Percentiles rank a stretch among this genome's conserved stretches.
These are phyloP conservation scores for Botrytis medusae DNA, from an alignment of 2,329 filamentous ascomycete genomes.

Conservation along the genomic window DNA sequence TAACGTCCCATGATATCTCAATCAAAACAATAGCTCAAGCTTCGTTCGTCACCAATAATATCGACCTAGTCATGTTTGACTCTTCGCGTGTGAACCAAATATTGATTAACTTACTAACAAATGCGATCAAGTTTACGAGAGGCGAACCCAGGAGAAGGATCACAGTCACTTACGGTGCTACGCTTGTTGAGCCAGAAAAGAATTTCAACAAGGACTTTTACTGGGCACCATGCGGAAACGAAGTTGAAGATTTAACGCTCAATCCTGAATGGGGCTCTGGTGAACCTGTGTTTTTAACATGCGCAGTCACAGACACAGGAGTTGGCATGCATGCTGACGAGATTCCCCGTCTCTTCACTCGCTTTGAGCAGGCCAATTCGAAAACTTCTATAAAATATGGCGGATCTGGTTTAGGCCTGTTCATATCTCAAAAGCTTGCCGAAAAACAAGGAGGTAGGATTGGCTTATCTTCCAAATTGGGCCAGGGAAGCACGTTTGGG, in stretches of 20 bases:
- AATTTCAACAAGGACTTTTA: conserved; percentile 26
- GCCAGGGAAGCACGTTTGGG: conserved; percentile 69
- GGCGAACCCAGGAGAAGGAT: conserved; percentile 58
- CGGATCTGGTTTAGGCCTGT: conserved; percentile 74
- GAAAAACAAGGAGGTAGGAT: conserved; percentile 75
- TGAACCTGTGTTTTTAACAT: conserved; percentile 64
- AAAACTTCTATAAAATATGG: conserved; percentile 74
- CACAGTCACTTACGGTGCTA: conserved; percentile 41
- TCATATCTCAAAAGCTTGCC: conserved; percentile 74
- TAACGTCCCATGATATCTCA: conserved; percentile 66
- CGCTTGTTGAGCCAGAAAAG: conserved; percentile 25
- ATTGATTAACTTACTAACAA: conserved; percentile 77
- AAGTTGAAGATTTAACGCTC: conserved; percentile 26
- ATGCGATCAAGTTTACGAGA: conserved; percentile 81
- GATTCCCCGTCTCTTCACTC: conserved; percentile 71
- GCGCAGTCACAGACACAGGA: conserved; percentile 75
- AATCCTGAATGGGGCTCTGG: conserved; percentile 39
- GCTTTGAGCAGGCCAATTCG: conserved; percentile 77
- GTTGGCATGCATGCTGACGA: conserved; percentile 69
- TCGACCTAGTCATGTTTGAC: conserved; percentile 69
- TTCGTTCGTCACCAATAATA: conserved; percentile 55
- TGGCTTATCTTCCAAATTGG: conserved; percentile 66
- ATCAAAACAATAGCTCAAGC: conserved; percentile 64
- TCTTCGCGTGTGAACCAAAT: conserved; percentile 76
- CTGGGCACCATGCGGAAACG: conserved; percentile 30